Conservation (phyloP, 768 basidiomycete genomes). For the Pleurotus eryngii region DNA sequence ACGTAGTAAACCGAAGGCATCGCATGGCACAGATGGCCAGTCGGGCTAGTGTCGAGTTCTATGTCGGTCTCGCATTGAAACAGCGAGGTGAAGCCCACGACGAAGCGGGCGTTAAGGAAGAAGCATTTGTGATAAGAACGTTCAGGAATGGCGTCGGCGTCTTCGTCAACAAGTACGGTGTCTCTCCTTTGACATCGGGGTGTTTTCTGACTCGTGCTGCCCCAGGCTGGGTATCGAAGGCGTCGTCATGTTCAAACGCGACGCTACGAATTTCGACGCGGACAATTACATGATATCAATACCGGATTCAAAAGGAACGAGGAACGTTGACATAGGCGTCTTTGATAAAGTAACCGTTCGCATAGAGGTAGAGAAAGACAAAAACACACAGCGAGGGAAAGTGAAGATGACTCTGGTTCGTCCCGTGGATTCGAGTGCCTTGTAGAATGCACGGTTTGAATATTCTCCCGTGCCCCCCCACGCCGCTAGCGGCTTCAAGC, state of each 20-base stretch:
- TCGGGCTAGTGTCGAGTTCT: conserved; percentile 95
- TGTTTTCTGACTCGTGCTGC: not conserved
- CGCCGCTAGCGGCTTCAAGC: too few species aligned
- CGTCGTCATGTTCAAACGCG: conserved; percentile 88
- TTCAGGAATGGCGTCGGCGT: conserved; percentile 97
- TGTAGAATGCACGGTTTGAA: conserved; percentile 20
- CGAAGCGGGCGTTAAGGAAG: conserved; percentile 56
- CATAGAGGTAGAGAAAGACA: conserved; percentile 92
- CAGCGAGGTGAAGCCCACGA: conserved; percentile 46
- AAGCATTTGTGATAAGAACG: conserved; percentile 89
- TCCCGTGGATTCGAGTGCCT: conserved; percentile 54
- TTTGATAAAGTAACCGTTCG: conserved; percentile 94
- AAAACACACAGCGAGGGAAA: conserved; percentile 85
- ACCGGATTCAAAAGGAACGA: conserved; percentile 33
- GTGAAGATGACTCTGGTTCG: conserved; percentile 79
- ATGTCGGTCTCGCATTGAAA: conserved; percentile 90
- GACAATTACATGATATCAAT: conserved; percentile 86
- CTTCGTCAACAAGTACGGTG: conserved; percentile 85
- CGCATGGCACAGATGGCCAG: conserved; percentile 98
- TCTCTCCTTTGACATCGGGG: not conserved
- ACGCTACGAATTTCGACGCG: conserved; percentile 77
- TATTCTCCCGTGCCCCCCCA: too few species aligned
- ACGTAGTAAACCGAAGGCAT: conserved; percentile 87
- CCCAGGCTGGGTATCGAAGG: conserved; percentile 92
- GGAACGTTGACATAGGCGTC: conserved; percentile 67